Conservation (phyloP, 345 rosid genomes). For the Hypericum perforatum region DNA sequence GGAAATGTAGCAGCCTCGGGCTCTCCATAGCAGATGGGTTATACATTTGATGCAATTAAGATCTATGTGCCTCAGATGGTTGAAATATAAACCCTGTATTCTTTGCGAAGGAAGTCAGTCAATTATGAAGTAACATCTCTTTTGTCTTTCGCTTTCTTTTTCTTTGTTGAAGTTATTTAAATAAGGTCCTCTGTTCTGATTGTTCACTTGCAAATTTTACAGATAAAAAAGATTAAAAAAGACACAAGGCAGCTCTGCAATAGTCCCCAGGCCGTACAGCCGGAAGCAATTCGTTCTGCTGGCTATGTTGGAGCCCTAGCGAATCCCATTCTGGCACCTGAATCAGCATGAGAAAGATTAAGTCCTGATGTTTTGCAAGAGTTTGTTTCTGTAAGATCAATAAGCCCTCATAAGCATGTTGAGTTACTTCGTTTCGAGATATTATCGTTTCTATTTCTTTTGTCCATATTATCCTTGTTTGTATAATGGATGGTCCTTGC, state of each 20-base stretch:
- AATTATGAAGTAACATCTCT: conserved; percentile 34
- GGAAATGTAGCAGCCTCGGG: conserved; percentile 67
- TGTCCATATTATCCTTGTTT: neutral
- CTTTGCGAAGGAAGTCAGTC: conserved; percentile 88
- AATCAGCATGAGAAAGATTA: conserved; percentile 53
- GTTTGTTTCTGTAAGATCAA: conserved; percentile 57
- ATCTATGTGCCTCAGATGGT: conserved; percentile 85
- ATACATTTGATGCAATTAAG: conserved; percentile 86
- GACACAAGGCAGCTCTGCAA: conserved; percentile 56
- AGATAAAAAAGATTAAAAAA: conserved; percentile 61
- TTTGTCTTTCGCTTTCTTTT: neutral
- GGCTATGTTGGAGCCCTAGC: too few relatives aligned
- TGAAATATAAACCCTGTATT: conserved; percentile 83
- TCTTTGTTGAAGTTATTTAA: conserved; percentile 17
- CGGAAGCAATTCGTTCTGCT: conserved; percentile 85
- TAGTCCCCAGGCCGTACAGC: conserved; percentile 58
- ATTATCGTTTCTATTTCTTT: neutral
- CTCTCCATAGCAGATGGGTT: too few relatives aligned
- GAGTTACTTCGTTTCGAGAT: neutral
- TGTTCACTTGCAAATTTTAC: conserved; percentile 13
- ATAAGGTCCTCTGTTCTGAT: neutral
- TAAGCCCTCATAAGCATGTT: neutral
- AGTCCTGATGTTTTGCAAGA: conserved; percentile 49
- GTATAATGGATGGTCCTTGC: conserved; percentile 78
- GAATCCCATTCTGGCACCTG: conserved; percentile 84